Evolutionary conservation across 306 rosid species (phyloP), one percentile per base, ranked within the genome.

Genomic region (Cicer cuneatum): DNA sequence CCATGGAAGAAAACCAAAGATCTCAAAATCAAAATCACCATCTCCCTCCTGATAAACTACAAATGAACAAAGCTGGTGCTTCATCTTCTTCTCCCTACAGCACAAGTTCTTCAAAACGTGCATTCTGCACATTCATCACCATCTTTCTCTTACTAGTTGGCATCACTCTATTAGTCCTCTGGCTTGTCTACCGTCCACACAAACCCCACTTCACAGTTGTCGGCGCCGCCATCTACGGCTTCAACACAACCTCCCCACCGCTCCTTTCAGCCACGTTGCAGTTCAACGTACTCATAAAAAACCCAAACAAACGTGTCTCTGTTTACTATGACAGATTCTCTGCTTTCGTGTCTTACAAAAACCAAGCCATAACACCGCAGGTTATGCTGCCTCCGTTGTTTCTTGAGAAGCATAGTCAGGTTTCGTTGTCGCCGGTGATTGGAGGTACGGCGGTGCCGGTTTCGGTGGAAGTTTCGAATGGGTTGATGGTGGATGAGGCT

Each of bases 121-220:
- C 82, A n/a, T 3, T 83, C 47, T 84, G 89, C 89, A 79, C 88
- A n/a, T 80, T 66, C 84, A 10, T 93, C 79, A 65, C 87, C 67
- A 67, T 86, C 86, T 71, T 90, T 72, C 90, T 93, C 71, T 79
- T 90, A 45, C 2, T 89, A 14, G 72, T 52, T 1, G 93, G 93
- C 13, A 66, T 78, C 78, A 83, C 83, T 4, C 77, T 75, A 7
- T 86, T 90, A 4, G 80, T 82, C 10, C 90, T 93, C 10, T 93
- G 97, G 97, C 89, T 94, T 10, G 86, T 91, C 74, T 92, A 92
- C 85, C 95, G 92, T 5, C 96, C 97, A 41, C 45, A 82, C 81
- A 85, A 83, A 12, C 98, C 98, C 5, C 85, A 74, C 7, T 88
- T 94, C 90, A 82, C 49, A 4, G 90, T 94, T 7, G 81, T 83